A percentile compares a stretch with the other conserved stretches of the same genome.
Conservation (phyloP, 805 yeast genomes). For the Jamesozyma hellenica region DNA sequence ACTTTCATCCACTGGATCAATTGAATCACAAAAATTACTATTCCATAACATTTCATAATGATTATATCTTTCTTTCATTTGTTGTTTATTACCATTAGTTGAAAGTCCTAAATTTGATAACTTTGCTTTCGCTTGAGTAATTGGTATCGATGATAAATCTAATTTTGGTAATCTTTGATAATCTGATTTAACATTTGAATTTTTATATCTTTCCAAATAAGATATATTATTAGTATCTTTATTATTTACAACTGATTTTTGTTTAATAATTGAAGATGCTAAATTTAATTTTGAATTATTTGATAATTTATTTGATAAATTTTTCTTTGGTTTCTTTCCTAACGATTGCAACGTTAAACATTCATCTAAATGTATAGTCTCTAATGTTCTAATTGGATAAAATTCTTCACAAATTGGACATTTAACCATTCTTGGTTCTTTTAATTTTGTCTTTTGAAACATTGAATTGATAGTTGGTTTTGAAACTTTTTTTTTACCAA, state of each 20-base stretch:
- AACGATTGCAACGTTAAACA: slow-evolving; percentile 35
- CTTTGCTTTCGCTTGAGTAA: slow-evolving; percentile 51
- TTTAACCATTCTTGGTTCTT: slow-evolving; percentile 29
- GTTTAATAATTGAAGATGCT: background rate
- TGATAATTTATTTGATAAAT: background rate
- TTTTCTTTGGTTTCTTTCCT: slow-evolving; percentile 4
- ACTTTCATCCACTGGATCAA: slow-evolving; percentile 48
- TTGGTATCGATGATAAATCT: slow-evolving; percentile 50
- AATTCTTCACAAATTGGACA: slow-evolving; percentile 60
- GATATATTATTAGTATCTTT: slow-evolving; percentile 4
- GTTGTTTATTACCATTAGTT: slow-evolving; percentile 50
- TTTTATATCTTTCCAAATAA: slow-evolving; percentile 16
- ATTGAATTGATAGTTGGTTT: slow-evolving; percentile 9
- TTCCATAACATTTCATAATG: slow-evolving; percentile 73
- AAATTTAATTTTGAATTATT: too few species aligned
- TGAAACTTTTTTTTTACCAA: background rate
- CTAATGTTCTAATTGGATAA: slow-evolving; percentile 47
- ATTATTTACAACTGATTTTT: background rate
- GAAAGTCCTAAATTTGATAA: slow-evolving; percentile 47
- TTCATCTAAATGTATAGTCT: slow-evolving; percentile 50
- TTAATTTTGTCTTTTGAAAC: slow-evolving; percentile 4
- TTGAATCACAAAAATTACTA: slow-evolving; percentile 61
- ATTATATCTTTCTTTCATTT: slow-evolving; percentile 59
- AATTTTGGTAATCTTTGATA: slow-evolving; percentile 47
- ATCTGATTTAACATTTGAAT: slow-evolving; percentile 31